A percentile compares a stretch with the other conserved stretches of the same genome.
phyloP scores from a whole-genome alignment of 2,329 filamentous ascomycete species.

The Pestalotiopsis sp. region DNA sequence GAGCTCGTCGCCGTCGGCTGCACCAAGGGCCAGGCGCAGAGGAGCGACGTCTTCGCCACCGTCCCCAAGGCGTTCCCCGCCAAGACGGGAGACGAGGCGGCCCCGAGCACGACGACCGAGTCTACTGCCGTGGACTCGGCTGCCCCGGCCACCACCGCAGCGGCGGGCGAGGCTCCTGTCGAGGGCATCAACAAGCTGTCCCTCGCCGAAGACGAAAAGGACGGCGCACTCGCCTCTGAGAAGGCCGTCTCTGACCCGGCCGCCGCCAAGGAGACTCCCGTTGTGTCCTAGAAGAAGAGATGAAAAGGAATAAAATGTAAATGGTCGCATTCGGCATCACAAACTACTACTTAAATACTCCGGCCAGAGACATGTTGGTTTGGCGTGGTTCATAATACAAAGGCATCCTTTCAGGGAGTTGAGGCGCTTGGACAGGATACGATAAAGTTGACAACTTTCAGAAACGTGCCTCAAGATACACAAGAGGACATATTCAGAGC shows the following conservation, averaged over 20 bases:
- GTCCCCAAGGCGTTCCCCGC: slow-evolving; percentile 46
- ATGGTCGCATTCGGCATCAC: background rate
- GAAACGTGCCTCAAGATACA: background rate
- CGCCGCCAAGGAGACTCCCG: slow-evolving; percentile 16
- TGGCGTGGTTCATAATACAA: background rate
- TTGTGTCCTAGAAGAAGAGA: background rate
- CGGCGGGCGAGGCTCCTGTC: slow-evolving; percentile 12
- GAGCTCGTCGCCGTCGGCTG: slow-evolving; percentile 57
- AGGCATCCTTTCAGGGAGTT: slow-evolving; percentile 1
- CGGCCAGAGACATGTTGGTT: background rate
- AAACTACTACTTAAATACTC: background rate
- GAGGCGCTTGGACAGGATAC: background rate
- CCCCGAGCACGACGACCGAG: slow-evolving; percentile 14
- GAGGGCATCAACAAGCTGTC: slow-evolving; percentile 25
- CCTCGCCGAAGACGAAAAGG: slow-evolving; percentile 18
- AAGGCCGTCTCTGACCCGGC: slow-evolving; percentile 17
- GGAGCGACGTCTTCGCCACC: slow-evolving; percentile 52
- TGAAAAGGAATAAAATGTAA: background rate
- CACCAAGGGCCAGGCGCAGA: slow-evolving; percentile 42
- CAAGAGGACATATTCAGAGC: background rate
- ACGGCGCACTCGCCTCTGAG: slow-evolving; percentile 20
- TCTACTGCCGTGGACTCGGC: slow-evolving; percentile 15
- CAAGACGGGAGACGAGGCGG: slow-evolving; percentile 13
- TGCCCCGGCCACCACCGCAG: slow-evolving; percentile 13
- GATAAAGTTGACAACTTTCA: background rate